Evolutionary conservation across 2,329 filamentous ascomycete genomes (phyloP), one percentile per base, ranked within the genome.

Genomic region (Malbranchea zuffiana): DNA sequence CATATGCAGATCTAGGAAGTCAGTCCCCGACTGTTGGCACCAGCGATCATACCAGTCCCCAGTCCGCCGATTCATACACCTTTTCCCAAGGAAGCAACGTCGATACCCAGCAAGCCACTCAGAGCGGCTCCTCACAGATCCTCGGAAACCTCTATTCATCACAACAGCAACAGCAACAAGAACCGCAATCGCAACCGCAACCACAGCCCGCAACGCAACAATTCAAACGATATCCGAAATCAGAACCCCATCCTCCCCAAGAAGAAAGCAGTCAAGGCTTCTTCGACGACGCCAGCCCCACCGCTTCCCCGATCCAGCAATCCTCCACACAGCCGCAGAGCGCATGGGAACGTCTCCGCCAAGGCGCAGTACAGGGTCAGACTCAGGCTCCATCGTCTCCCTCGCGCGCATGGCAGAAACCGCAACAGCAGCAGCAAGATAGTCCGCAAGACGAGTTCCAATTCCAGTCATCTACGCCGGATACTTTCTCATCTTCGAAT

Each of bases 271-370:
- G 35, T 2, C 33, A 33, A 3, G 47, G 51, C 42, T 58, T 60
- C 47, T 56, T 60, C 40, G 54, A 55, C 26, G 55, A 62, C 40
- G 57, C 58, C 3, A 61, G 29, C 55, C 59, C 42, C 44, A 51
- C 16, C 38, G 35, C 32, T 23, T 26, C 42, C 20, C 36, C 32
- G 4, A 15, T 36, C 12, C 33, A 28, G 17, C 10, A 2, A 3
- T n/a, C n/a, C n/a, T n/a, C n/a, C n/a, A 25, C 20, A 15, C 19
- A 33, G 12, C 27, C 46, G 11, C n/a, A 31, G 13, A 58, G 56
- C 44, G 50, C 54, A 16, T 63, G 61, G 61, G 59, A 57, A 10
- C 55, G 58, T 7, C 51, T 63, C 24, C 48, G 60, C 20, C 35
- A 32, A 34, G 26, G 31, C 30, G 38, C 11, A 15, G 32, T 20